Base-by-base conservation (phyloP, 1,139 yeast genomes). In the Candida gigantensis region DNA sequence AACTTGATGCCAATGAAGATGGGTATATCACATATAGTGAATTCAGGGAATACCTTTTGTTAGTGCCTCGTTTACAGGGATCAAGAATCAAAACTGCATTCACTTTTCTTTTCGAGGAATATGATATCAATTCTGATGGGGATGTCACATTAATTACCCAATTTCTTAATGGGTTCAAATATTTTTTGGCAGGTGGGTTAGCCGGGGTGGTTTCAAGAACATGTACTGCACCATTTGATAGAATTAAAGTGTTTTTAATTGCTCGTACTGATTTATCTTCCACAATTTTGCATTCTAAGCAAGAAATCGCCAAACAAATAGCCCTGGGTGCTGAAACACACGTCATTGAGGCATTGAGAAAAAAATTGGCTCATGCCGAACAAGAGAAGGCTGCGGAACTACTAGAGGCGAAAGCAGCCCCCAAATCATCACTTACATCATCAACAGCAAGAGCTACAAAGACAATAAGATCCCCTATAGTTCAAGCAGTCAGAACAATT, bases 151-250 rank as follows among this genome's bases (percentile, higher is more conserved):
- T 89, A 28, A 81, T 84, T 30, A 82, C 79, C 53, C 96, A 87
- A 46, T 76, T 86, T 37, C 65, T 87, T 30, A 81, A 83, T 53
- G 95, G 97, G 21, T 73, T 88, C 46, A 97, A 97, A 1, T 92
- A 80, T 56, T 92, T 92, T 53, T 61, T 89, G 24, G 96, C 97
- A 1, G 98, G 98, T 24, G 98, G 98, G 0, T 62, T 90, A 21
- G 86, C 97, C 0, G 98, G 98, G 2, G 98, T 92, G 5, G 84
- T 92, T 4, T 88, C 97, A n/a, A 79, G 98, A 62, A 89, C 97
- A 0, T 84, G 95, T 52, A 92, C 98, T 0, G 98, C 98, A 0
- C 98, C 98, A 9, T 87, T 92, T 51, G 98, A 92, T 59, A 75
- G 98, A 58, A 77, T 92, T 17, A 92, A 92, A 56, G 97, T 92